Percentiles rank a stretch among this genome's conserved stretches.
These are phyloP conservation scores for Haplosporangium sp. DNA, from an alignment of 371 early-diverging fungal genomes.

Conservation along the genomic window DNA sequence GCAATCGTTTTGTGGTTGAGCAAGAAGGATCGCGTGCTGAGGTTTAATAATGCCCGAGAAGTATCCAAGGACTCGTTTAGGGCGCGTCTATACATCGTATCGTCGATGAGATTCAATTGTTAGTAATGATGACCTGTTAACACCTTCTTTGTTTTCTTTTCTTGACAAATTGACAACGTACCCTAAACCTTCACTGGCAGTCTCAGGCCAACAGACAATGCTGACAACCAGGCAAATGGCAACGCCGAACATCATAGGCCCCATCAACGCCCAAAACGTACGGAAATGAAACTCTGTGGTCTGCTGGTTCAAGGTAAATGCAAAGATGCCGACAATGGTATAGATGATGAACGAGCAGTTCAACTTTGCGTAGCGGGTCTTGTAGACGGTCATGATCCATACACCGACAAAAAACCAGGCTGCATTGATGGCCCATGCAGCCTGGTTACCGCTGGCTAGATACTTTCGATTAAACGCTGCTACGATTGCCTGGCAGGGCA, in stretches of 20 bases:
- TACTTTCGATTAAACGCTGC: conserved; percentile 53
- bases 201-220: conserved; percentile 48
- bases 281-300: conserved; percentile 13
- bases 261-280: conserved; percentile 26
- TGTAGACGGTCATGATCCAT: conserved; percentile 42
- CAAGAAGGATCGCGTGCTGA: conserved; percentile 46
- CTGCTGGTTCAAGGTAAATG: conserved; percentile 11
- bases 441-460: conserved; percentile 18
- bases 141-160: not conserved
- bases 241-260: conserved; percentile 35
- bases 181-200: conserved; percentile 51
- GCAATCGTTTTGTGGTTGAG: conserved; percentile 50
- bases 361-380: conserved; percentile 48
- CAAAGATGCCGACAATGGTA: conserved; percentile 33
- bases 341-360: conserved; percentile 34
- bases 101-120: not conserved
- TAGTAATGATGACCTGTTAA: not conserved
- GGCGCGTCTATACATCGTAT: conserved; percentile 24
- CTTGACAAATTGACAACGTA: not conserved
- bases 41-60: conserved; percentile 35
- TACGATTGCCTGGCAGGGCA: conserved; percentile 55
- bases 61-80: conserved; percentile 48
- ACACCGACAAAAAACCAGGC: conserved; percentile 47
- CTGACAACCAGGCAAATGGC: conserved; percentile 27
- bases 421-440: conserved; percentile 42